phyloP scores from a whole-genome alignment of 495 filamentous ascomycete genomes.

The Penicillium arizonense region DNA sequence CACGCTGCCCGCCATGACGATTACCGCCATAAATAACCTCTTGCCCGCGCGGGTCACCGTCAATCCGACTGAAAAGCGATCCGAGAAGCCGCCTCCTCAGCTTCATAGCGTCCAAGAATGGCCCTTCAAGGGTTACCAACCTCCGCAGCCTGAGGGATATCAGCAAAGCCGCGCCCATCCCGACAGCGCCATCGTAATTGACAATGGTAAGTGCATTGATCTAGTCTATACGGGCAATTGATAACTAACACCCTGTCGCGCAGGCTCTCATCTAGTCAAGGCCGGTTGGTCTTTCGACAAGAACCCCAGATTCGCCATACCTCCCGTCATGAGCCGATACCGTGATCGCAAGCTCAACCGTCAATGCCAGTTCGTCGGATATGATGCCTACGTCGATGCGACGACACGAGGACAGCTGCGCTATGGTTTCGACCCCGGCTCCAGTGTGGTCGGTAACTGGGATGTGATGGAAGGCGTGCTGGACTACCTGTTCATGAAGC shows the following conservation, averaged over 20 bases:
- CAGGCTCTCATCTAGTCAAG: conserved; percentile 84
- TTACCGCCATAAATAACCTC: conserved; percentile 44
- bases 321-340: conserved; percentile 90
- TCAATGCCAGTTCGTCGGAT: conserved; percentile 85
- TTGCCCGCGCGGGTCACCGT: conserved; percentile 32
- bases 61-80: conserved; percentile 31
- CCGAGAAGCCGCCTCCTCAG: conserved; percentile 48
- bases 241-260: background rate
- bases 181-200: conserved; percentile 84
- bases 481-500: conserved; percentile 88
- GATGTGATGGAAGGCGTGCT: conserved; percentile 92
- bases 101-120: conserved; percentile 64
- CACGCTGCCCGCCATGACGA: conserved; percentile 44
- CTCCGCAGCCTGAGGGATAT: conserved; percentile 66
- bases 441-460: conserved; percentile 92
- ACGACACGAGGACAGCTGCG: conserved; percentile 87
- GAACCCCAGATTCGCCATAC: conserved; percentile 71
- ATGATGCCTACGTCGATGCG: conserved; percentile 90
- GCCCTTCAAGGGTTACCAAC: conserved; percentile 71
- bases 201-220: conserved; percentile 70
- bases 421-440: conserved; percentile 86
- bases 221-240: background rate
- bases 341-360: conserved; percentile 87
- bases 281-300: conserved; percentile 94
- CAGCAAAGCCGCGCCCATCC: conserved; percentile 56